Conservation (phyloP, 1,284 basidiomycete genomes). For the Apiotrichum siamense region DNA sequence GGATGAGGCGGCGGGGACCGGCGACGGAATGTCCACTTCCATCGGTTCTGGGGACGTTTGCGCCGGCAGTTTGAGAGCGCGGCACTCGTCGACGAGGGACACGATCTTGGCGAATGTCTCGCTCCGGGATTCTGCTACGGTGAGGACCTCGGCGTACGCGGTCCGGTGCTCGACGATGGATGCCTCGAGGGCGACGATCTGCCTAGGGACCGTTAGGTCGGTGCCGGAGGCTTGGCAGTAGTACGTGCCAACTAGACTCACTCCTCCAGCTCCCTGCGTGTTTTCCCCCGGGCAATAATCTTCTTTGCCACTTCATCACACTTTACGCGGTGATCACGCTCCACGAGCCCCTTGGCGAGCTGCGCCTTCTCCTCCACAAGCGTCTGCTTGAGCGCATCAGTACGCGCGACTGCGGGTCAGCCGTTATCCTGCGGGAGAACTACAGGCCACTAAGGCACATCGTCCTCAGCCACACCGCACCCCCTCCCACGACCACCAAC, state of each 20-base stretch:
- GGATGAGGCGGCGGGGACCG: not conserved
- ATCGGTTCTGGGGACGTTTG: not conserved
- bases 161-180: conserved; percentile 31
- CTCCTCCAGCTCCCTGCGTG: conserved; percentile 35
- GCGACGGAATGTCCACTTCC: not conserved
- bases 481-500: conserved; percentile 1
- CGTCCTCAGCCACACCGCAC: not conserved
- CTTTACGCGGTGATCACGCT: conserved; percentile 33
- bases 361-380: conserved; percentile 32
- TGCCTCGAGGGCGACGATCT: conserved; percentile 26
- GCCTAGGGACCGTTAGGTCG: conserved; percentile 19
- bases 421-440: too few species aligned
- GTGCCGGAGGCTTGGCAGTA: not conserved
- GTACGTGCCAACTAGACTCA: conserved; percentile 13
- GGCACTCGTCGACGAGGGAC: conserved; percentile 32
- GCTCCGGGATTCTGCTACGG: conserved; percentile 25
- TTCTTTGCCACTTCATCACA: conserved; percentile 38
- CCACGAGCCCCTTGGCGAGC: conserved; percentile 19
- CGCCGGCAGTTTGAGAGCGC: conserved; percentile 28
- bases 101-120: conserved; percentile 31
- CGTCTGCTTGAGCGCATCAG: conserved; percentile 20
- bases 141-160: conserved; percentile 19
- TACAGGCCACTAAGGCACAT: too few species aligned
- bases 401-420: conserved; percentile 11
- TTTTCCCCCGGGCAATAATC: conserved; percentile 29